These are phyloP conservation scores for Brasenia schreberi DNA, from an alignment of 164 flowering plant species.

Conservation along the genomic window DNA sequence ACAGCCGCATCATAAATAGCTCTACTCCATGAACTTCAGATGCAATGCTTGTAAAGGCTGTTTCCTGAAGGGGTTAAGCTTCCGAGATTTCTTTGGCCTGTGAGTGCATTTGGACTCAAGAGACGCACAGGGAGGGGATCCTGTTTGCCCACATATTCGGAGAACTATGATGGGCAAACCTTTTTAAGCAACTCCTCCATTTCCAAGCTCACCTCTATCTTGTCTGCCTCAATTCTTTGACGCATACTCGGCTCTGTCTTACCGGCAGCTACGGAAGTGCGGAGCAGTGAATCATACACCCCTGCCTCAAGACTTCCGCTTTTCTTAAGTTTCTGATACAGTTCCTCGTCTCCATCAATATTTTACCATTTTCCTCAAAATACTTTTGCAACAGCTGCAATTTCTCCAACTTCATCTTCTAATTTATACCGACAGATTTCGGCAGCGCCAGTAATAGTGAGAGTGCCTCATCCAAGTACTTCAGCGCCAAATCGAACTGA, in stretches of 20 bases:
- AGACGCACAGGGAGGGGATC: too few relatives aligned
- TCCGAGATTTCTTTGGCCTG: too few relatives aligned
- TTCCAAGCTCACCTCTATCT: slow-evolving; percentile 31
- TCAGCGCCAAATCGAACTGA: slow-evolving; percentile 26
- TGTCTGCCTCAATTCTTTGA: slow-evolving; percentile 31
- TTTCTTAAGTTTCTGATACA: slow-evolving; percentile 34
- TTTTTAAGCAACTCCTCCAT: slow-evolving; percentile 28
- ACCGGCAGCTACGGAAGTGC: slow-evolving; percentile 36
- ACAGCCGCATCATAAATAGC: too few relatives aligned
- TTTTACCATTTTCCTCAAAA: slow-evolving; percentile 39
- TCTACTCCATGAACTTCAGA: too few relatives aligned
- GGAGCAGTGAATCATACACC: slow-evolving; percentile 25
- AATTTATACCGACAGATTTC: not conserved
- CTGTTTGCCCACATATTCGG: not conserved
- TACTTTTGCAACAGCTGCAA: not conserved
- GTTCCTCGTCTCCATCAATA: slow-evolving; percentile 41
- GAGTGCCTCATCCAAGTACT: slow-evolving; percentile 6
- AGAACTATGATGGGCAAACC: slow-evolving; percentile 17
- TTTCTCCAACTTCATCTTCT: not conserved
- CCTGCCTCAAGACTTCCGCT: slow-evolving; percentile 17
- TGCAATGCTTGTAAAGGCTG: too few relatives aligned
- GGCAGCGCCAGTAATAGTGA: not conserved
- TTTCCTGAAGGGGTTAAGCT: too few relatives aligned
- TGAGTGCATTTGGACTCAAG: too few relatives aligned
- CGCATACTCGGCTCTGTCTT: slow-evolving; percentile 30